Evolutionary conservation across 1,139 yeast genomes (phyloP).

Genomic region (Debaryomyces singareniensis): DNA sequence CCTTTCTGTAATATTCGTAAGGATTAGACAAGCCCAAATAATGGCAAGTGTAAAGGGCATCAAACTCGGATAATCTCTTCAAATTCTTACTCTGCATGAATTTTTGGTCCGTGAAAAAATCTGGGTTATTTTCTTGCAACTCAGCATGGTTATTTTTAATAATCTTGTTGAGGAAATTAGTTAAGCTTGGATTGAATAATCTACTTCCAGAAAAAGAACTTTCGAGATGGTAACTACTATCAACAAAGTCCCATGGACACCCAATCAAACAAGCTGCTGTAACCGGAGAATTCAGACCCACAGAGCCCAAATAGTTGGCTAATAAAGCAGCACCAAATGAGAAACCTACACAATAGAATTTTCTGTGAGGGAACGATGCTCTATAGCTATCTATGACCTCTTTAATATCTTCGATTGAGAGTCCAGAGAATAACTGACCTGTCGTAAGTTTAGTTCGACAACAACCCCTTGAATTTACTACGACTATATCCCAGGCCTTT

Average conservation of each 20-base stretch:
- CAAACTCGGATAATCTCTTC: constrained; percentile 54
- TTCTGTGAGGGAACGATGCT: constrained; percentile 59
- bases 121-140: constrained; percentile 33
- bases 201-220: constrained; percentile 53
- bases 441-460: constrained; percentile 75
- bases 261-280: constrained; percentile 66
- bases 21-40: constrained; percentile 68
- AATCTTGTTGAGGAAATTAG: constrained; percentile 56
- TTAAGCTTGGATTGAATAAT: constrained; percentile 61
- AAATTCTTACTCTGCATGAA: constrained; percentile 25
- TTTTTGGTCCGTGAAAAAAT: constrained; percentile 25
- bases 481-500: constrained; percentile 52
- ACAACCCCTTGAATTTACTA: constrained; percentile 81
- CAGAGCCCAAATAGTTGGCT: constrained; percentile 71
- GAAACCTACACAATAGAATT: constrained; percentile 72
- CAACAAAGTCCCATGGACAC: constrained; percentile 79
- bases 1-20: constrained; percentile 64
- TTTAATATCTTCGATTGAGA: constrained; percentile 68
- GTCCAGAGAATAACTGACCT: constrained; percentile 68
- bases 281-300: constrained; percentile 34
- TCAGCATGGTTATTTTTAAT: constrained; percentile 56
- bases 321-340: constrained; percentile 84
- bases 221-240: constrained; percentile 46
- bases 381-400: constrained; percentile 51
- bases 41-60: constrained; percentile 64